Conservation (phyloP, 2,329 filamentous ascomycete species). For the Waltergamsia citrina region DNA sequence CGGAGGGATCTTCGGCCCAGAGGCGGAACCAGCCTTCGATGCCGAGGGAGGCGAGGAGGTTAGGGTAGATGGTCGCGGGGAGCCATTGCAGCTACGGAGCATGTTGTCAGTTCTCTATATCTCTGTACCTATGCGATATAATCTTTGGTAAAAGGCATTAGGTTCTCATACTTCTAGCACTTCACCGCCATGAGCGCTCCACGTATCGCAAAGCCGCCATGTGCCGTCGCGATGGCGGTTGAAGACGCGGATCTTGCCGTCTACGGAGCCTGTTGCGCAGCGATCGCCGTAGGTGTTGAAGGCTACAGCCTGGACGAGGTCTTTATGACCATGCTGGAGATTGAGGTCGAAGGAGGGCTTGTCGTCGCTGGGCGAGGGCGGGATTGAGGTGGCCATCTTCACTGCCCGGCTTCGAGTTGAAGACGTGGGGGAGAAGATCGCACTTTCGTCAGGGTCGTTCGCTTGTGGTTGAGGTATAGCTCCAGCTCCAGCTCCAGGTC, state of each 20-base stretch:
- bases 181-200: conserved; percentile 84
- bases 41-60: conserved; percentile 78
- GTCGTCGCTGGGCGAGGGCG: conserved; percentile 31
- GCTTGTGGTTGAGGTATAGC: too few species aligned
- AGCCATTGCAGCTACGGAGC: conserved; percentile 75
- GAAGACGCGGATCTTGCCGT: conserved; percentile 89
- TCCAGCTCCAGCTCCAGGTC: not conserved
- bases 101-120: not conserved
- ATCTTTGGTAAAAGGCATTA: conserved; percentile 1
- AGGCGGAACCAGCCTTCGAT: conserved; percentile 85
- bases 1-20: conserved; percentile 84
- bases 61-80: conserved; percentile 75
- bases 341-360: conserved; percentile 45
- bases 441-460: too few species aligned
- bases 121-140: not conserved
- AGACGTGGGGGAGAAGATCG: too few species aligned
- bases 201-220: conserved; percentile 78
- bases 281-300: conserved; percentile 92
- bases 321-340: conserved; percentile 65
- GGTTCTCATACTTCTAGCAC: conserved; percentile 65
- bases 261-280: conserved; percentile 82
- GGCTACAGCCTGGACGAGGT: conserved; percentile 74
- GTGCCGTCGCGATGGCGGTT: conserved; percentile 68
- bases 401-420: too few species aligned
- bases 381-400: conserved; percentile 17